Evolutionary conservation across 2,329 filamentous ascomycete species (phyloP), one percentile per base, ranked within the genome.

Genomic region (Endoconidiophora polonica): DNA sequence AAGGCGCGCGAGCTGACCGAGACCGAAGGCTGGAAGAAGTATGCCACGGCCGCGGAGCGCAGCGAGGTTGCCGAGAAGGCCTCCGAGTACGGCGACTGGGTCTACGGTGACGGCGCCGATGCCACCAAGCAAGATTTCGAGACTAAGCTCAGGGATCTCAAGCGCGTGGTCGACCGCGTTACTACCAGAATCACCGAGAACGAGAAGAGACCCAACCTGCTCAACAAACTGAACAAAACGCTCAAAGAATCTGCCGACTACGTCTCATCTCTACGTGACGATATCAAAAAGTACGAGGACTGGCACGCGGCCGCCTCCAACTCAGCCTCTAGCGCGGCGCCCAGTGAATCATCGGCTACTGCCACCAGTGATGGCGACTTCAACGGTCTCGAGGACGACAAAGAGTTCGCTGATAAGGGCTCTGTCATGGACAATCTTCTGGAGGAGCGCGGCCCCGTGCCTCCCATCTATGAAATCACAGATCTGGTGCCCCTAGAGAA

Each of bases 61-160:
- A 63, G 71, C 5, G 65, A 67, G n/a, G 72, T 96, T 10, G 74
- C 82, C 57, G 69, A 77, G 54, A 79, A 80, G 59, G 72, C 86
- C 38, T 73, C 75, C 54, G 75, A 77, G 45, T 74, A 79, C 20
- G 83, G 84, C 58, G 87, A 94, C 9, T 98, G 91, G 90, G 77
- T 98, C 53, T 91, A 94, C 61, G 84, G 77, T 14, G 87, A 88
- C 44, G 86, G 90, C 50, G 73, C 75, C 14, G 79, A 87, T 45
- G 88, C 91, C 3, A 71, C 76, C 36, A 80, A 79, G 52, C 77
- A 84, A 2, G 78, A 81, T 44, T 74, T 98, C 58, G 84, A 81
- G 62, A 72, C 76, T 50, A 86, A 81, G 61, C 74, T 93, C 46
- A 81, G 85, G 63, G 76, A 75, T 42, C 76, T 98, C 46, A 81